Percentiles rank a stretch among this genome's conserved stretches.
Conservation (phyloP, 257 asterid species). For the Apocynum venetum region DNA sequence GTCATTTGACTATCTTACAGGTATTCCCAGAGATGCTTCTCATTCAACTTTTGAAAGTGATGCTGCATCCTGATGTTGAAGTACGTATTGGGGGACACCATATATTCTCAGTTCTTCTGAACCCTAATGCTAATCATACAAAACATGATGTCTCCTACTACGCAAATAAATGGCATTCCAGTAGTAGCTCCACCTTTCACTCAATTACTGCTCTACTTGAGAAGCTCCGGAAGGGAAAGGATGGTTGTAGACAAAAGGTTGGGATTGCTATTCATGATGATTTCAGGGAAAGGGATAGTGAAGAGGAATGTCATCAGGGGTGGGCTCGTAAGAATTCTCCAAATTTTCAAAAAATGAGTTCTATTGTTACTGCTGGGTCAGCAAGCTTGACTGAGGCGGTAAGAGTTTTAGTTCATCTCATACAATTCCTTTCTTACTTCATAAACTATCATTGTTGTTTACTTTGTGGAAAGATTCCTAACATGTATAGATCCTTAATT, state of each 20-base stretch:
- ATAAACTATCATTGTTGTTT: not conserved
- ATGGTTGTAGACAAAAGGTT: constrained; percentile 40
- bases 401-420: constrained; percentile 19
- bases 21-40: constrained; percentile 87
- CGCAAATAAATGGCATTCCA: constrained; percentile 64
- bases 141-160: constrained; percentile 53
- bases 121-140: constrained; percentile 62
- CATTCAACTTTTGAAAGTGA: constrained; percentile 77
- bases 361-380: constrained; percentile 57
- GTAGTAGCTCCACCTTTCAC: constrained; percentile 67
- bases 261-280: constrained; percentile 47
- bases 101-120: constrained; percentile 76
- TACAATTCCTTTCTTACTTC: not conserved
- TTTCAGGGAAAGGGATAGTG: constrained; percentile 42
- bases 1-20: constrained; percentile 33
- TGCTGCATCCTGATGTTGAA: constrained; percentile 84
- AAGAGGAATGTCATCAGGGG: constrained; percentile 68
- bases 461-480: not conserved
- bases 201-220: constrained; percentile 84
- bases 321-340: constrained; percentile 68
- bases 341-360: constrained; percentile 65
- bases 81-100: constrained; percentile 92
- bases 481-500: not conserved
- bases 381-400: constrained; percentile 62
- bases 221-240: constrained; percentile 79